Conservation (phyloP, 352 stramenopile species). For the Globisporangium cederbergense region DNA sequence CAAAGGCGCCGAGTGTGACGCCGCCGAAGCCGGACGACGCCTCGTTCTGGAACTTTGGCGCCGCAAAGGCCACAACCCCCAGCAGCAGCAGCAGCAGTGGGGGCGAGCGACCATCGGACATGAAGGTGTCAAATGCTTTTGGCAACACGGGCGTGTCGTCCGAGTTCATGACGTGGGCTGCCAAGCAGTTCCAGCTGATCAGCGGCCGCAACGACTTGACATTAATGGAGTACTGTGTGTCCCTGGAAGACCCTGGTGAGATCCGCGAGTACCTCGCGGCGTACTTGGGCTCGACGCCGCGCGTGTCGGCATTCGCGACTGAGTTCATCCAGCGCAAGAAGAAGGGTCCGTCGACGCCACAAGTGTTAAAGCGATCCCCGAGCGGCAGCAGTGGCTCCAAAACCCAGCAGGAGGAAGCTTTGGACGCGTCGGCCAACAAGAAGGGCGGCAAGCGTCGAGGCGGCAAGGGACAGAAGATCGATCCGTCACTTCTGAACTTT, state of each 20-base stretch:
- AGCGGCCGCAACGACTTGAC: conserved; percentile 76
- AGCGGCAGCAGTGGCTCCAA: conserved; percentile 12
- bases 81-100: conserved; percentile 2
- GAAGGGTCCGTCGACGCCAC: conserved; percentile 26
- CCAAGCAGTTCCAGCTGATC: conserved; percentile 79
- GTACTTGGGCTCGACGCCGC: conserved; percentile 94
- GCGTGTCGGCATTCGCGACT: conserved; percentile 96
- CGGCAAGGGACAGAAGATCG: conserved; percentile 66
- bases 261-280: conserved; percentile 95
- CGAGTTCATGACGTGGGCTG: conserved; percentile 78
- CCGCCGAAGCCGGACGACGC: conserved; percentile 56
- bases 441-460: conserved; percentile 53
- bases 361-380: conserved; percentile 39
- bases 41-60: conserved; percentile 86
- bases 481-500: conserved; percentile 71
- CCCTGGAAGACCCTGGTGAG: conserved; percentile 91
- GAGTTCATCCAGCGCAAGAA: conserved; percentile 96
- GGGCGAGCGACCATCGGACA: not conserved
- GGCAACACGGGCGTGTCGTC: conserved; percentile 44
- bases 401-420: conserved; percentile 21
- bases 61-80: conserved; percentile 22
- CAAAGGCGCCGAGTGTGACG: conserved; percentile 26
- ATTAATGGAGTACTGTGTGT: conserved; percentile 94
- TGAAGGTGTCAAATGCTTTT: conserved; percentile 41
- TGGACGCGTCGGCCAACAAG: conserved; percentile 30